A percentile compares a stretch with the other conserved stretches of the same genome.
Conservation (phyloP, 148 eudicot genomes). For the Rhododendron molle region DNA sequence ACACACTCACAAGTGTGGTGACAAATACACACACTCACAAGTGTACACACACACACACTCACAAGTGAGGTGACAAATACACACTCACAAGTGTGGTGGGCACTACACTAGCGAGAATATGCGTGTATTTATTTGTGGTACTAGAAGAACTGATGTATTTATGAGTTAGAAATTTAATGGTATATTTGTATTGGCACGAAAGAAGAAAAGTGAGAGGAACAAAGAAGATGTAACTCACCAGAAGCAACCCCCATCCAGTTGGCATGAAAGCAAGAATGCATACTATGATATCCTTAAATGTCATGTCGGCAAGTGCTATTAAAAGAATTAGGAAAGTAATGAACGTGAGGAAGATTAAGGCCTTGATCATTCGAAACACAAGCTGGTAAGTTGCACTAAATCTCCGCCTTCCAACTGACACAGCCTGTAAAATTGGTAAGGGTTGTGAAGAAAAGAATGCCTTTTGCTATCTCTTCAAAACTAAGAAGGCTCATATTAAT, state of each 20-base stretch:
- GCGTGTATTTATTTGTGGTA: neutral
- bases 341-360: conserved; percentile 38
- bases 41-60: too few species aligned
- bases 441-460: neutral
- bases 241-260: conserved; percentile 70
- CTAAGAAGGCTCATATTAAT: neutral
- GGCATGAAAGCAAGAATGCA: conserved; percentile 65
- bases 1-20: neutral
- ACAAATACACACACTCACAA: too few species aligned
- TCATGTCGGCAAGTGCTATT: conserved; percentile 38
- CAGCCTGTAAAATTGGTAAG: conserved; percentile 26
- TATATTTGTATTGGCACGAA: neutral
- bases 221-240: conserved; percentile 28
- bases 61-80: too few species aligned
- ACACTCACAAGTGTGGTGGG: neutral
- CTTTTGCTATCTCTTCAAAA: neutral
- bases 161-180: neutral
- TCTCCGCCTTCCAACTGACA: conserved; percentile 40
- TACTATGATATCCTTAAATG: conserved; percentile 42
- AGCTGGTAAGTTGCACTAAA: conserved; percentile 34
- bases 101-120: neutral
- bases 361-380: conserved; percentile 46
- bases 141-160: neutral
- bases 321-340: conserved; percentile 31
- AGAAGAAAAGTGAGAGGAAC: neutral